These are phyloP conservation scores for Gossypium ekmanianum DNA, from an alignment of 345 rosid genomes.

Conservation along the genomic window DNA sequence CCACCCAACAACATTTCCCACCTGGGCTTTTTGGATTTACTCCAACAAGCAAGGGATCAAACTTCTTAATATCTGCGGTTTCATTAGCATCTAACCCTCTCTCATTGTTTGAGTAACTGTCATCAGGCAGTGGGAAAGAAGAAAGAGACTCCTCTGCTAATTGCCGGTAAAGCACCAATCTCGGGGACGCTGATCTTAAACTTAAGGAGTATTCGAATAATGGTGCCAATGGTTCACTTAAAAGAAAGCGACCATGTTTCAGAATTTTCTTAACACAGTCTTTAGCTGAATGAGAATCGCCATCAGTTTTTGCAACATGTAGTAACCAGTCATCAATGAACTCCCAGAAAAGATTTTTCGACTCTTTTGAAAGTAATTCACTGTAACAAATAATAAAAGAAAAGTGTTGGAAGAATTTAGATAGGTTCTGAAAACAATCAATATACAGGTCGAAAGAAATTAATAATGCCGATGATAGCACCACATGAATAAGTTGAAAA, in stretches of 20 bases:
- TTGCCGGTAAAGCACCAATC: slow-evolving; percentile 83
- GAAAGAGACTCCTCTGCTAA: slow-evolving; percentile 94
- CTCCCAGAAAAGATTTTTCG: slow-evolving; percentile 82
- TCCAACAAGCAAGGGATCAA: slow-evolving; percentile 51
- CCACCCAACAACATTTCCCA: slow-evolving; percentile 93
- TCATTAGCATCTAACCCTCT: slow-evolving; percentile 28
- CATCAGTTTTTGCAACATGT: slow-evolving; percentile 38
- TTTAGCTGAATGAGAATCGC: slow-evolving; percentile 62
- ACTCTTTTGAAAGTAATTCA: slow-evolving; percentile 79
- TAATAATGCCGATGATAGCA: neutral
- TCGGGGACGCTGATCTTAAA: slow-evolving; percentile 83
- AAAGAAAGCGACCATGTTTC: slow-evolving; percentile 21
- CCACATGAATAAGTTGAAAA: neutral
- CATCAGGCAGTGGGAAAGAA: slow-evolving; percentile 71
- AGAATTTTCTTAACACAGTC: slow-evolving; percentile 74
- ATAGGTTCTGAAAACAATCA: neutral
- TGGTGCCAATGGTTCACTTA: slow-evolving; percentile 57
- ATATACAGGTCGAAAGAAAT: neutral
- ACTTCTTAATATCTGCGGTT: slow-evolving; percentile 24
- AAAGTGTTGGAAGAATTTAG: neutral
- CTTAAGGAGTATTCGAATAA: slow-evolving; percentile 78
- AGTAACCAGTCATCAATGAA: slow-evolving; percentile 66
- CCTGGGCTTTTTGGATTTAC: slow-evolving; percentile 46
- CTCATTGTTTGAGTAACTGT: slow-evolving; percentile 27
- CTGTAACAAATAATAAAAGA: slow-evolving; percentile 28